Evolutionary conservation across 805 yeast species (phyloP).

Genomic region (Lachancea mirantina): DNA sequence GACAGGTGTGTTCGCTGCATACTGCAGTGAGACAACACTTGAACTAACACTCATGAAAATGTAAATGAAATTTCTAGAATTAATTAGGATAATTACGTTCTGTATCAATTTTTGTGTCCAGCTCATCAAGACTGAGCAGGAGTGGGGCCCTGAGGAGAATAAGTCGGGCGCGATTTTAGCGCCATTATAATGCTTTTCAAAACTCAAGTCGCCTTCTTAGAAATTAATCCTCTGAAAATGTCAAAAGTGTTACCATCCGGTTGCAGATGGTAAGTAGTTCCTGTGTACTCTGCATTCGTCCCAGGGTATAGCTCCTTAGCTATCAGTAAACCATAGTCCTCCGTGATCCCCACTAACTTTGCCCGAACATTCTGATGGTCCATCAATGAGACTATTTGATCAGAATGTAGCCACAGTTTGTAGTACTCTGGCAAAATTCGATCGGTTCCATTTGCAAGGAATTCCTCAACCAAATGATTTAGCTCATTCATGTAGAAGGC

Average conservation of each 20-base stretch:
- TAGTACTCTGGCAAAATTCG: constrained; percentile 69
- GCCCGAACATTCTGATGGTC: constrained; percentile 50
- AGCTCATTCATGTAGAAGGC: constrained; percentile 65
- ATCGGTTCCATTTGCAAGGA: constrained; percentile 56
- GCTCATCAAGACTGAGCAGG: too few species aligned
- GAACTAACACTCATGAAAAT: too few species aligned
- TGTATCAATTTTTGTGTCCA: too few species aligned
- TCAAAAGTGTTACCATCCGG: constrained; percentile 98
- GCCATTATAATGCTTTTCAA: too few species aligned
- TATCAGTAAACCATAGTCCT: constrained; percentile 73
- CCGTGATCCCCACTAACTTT: constrained; percentile 69
- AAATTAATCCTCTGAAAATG: constrained; percentile 83
- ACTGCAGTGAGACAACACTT: too few species aligned
- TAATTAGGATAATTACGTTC: too few species aligned
- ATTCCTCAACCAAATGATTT: constrained; percentile 53
- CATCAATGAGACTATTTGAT: constrained; percentile 64
- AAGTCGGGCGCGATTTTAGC: too few species aligned
- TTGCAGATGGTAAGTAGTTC: constrained; percentile 61
- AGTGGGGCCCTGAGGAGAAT: too few species aligned
- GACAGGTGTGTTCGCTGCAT: too few species aligned
- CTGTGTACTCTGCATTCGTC: constrained; percentile 39
- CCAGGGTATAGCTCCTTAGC: constrained; percentile 57
- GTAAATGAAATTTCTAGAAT: too few species aligned
- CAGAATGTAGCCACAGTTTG: constrained; percentile 75
- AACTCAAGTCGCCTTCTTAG: constrained; percentile 39